Percentiles rank a stretch among this genome's conserved stretches.
phyloP scores from a whole-genome alignment of 345 rosid genomes.

The Salix suchowensis region DNA sequence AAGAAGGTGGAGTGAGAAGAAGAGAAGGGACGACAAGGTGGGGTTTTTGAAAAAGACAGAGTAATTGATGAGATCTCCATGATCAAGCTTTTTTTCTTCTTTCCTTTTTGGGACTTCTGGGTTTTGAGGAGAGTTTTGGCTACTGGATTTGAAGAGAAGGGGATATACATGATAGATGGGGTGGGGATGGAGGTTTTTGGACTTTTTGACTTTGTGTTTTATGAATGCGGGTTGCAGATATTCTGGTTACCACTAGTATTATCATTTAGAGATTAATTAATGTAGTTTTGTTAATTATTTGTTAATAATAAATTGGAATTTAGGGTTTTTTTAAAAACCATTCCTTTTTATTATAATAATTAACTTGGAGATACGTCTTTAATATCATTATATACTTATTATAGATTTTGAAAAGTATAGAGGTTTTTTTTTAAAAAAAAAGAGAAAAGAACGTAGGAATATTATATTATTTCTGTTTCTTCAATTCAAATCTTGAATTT shows the following conservation, averaged over 20 bases:
- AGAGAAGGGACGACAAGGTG: conserved; percentile 35
- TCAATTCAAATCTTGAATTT: too few relatives aligned
- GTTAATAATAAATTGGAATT: too few relatives aligned
- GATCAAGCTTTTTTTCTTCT: background rate
- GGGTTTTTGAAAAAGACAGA: conserved; percentile 35
- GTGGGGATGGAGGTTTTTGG: background rate
- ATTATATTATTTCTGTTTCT: too few relatives aligned
- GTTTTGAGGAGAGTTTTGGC: conserved; percentile 7
- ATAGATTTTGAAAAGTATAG: too few relatives aligned
- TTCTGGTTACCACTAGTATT: background rate
- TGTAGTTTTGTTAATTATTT: too few relatives aligned
- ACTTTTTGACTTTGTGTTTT: background rate
- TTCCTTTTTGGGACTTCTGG: conserved; percentile 7
- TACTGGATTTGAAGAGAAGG: background rate
- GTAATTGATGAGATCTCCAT: conserved; percentile 65
- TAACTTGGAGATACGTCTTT: too few relatives aligned
- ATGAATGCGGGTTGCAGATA: background rate
- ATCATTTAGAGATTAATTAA: too few relatives aligned
- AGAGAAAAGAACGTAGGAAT: too few relatives aligned
- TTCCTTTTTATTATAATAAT: too few relatives aligned
- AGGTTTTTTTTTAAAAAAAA: too few relatives aligned
- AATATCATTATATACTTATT: too few relatives aligned
- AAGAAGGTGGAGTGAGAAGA: conserved; percentile 54
- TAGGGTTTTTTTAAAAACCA: too few relatives aligned
- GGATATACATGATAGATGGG: conserved; percentile 7